Conservation (phyloP, 305 asterid species). For the Euphrasia arctica region DNA sequence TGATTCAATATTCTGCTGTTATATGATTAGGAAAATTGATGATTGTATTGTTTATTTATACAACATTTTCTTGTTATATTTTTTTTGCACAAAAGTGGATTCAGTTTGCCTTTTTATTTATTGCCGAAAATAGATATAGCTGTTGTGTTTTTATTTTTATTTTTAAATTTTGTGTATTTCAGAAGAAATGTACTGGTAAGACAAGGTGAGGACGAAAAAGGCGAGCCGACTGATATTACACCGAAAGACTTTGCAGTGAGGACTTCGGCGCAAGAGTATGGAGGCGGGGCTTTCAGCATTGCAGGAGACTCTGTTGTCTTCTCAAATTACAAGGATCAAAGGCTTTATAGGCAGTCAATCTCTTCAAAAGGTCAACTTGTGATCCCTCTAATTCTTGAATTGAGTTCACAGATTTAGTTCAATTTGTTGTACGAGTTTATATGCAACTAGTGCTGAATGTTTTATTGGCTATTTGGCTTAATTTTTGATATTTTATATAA, state of each 20-base stretch:
- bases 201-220: slow-evolving; percentile 57
- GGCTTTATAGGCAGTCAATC: slow-evolving; percentile 68
- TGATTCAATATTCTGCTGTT: not conserved
- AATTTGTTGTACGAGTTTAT: slow-evolving; percentile 6
- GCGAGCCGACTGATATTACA: slow-evolving; percentile 56
- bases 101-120: slow-evolving; percentile 10
- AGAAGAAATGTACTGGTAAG: slow-evolving; percentile 81
- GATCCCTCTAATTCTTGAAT: not conserved
- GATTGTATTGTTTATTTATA: not conserved
- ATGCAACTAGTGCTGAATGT: not conserved
- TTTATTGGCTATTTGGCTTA: not conserved
- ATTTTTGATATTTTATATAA: slow-evolving; percentile 17
- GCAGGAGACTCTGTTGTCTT: slow-evolving; percentile 67
- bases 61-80: not conserved
- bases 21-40: not conserved
- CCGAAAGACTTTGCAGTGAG: slow-evolving; percentile 87
- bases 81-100: not conserved
- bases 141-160: too few relatives aligned
- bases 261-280: slow-evolving; percentile 92
- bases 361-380: slow-evolving; percentile 47
- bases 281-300: slow-evolving; percentile 88
- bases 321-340: slow-evolving; percentile 91
- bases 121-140: too few relatives aligned
- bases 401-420: not conserved
- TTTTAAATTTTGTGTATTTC: slow-evolving; percentile 28